A percentile compares a stretch with the other conserved stretches of the same genome.
Evolutionary conservation across 176 grass and related monocot species (phyloP).

Genomic region (sorghum (Sorghum bicolor)): DNA sequence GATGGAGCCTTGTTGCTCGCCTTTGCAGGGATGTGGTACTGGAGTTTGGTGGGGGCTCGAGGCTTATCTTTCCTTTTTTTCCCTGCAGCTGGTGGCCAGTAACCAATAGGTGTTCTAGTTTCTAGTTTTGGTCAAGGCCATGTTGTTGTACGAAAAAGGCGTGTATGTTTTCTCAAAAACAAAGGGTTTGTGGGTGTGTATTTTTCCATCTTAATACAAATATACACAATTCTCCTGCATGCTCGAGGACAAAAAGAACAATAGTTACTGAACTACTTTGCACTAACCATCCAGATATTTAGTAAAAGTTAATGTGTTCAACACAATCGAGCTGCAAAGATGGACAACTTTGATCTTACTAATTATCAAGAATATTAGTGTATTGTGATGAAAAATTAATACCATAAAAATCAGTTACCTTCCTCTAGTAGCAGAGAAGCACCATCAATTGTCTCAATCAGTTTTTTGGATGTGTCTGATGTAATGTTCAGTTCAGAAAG

Average conservation of each 20-base stretch:
- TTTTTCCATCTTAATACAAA: neutral
- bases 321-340: slow-evolving; percentile 8
- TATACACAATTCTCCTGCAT: neutral
- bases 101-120: neutral
- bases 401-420: slow-evolving; percentile 47
- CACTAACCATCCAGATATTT: slow-evolving; percentile 6
- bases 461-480: slow-evolving; percentile 81
- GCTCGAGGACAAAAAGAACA: neutral
- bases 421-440: slow-evolving; percentile 88
- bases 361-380: slow-evolving; percentile 12
- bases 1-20: neutral
- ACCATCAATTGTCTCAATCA: slow-evolving; percentile 85
- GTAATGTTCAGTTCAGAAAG: slow-evolving; percentile 94
- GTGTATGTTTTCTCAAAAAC: neutral
- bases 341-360: neutral
- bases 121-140: neutral
- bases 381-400: slow-evolving; percentile 13
- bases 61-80: neutral
- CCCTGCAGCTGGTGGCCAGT: neutral
- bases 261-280: slow-evolving; percentile 16
- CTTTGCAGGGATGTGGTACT: neutral
- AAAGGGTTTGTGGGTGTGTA: neutral
- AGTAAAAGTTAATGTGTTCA: neutral
- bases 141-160: neutral
- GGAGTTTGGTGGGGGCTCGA: neutral